Evolutionary conservation across 768 basidiomycete genomes (phyloP), one percentile per base, ranked within the genome.

Genomic region (Suillus luteus): DNA sequence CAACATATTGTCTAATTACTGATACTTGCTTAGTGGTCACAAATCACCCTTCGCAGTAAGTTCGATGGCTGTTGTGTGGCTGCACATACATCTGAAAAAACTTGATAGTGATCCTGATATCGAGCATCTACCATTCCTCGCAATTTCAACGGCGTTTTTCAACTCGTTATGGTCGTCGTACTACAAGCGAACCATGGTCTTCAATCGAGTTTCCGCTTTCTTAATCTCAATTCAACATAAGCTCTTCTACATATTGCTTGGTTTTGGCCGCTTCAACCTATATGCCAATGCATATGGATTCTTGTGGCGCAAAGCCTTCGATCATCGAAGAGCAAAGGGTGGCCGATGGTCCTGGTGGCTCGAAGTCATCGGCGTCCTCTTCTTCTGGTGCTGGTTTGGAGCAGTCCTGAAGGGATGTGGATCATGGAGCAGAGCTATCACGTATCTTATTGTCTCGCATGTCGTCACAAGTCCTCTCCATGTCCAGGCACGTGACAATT

Each of bases 1-100:
- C 43, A 40, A 63, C 38, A 44, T 59, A 61, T 41, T 15, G 61
- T 22, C 46, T 61, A 24, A 64, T 65, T 54, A 62, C 62, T 62
- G 6, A 58, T 31, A 59, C 11, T 60, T 38, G 43, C 52, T 3
- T 68, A 97, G 95, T 98, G 59, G 93, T 98, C 60, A 91, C 96
- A n/a, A 98, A 99, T 72, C 94, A 98, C 67, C 95, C 95, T 6
- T 90, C 95, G 54, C 97, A 99, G 88, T 95, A 82, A 65, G 88
- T 78, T 24, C 35, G 3, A 41, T 31, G 44, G 27, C 64, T 43
- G 22, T 15, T 22, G 35, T 48, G 48, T 59, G 3, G 17, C 59
- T 38, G 19, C 58, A 22, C 24, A 15, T 31, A 40, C 33, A 43
- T 60, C 38, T 27, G 35, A n/a, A 55, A 24, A 48, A 38, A 17